A percentile compares a stretch with the other conserved stretches of the same genome.
These are phyloP conservation scores for Talaromyces borbonicus DNA, from an alignment of 495 filamentous ascomycete genomes.

Conservation along the genomic window DNA sequence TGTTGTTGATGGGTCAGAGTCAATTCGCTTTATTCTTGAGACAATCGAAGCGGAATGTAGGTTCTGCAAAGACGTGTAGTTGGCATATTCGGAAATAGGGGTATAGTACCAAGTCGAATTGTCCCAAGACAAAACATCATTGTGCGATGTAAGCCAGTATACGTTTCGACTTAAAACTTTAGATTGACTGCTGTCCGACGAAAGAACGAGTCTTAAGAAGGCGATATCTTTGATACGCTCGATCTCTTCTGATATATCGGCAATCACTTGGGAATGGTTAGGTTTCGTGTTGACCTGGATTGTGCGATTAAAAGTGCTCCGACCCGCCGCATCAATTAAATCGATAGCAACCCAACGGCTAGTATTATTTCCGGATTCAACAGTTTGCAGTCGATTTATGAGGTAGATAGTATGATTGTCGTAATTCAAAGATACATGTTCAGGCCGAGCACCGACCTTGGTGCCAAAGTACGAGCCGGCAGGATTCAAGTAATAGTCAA, in stretches of 20 bases:
- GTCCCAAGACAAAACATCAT: slow-evolving; percentile 45
- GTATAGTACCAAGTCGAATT: slow-evolving; percentile 50
- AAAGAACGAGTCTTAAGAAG: slow-evolving; percentile 42
- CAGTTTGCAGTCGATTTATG: slow-evolving; percentile 40
- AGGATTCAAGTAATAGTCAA: slow-evolving; percentile 53
- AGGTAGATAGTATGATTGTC: slow-evolving; percentile 32
- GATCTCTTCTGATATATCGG: slow-evolving; percentile 20
- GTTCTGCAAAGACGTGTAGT: slow-evolving; percentile 39
- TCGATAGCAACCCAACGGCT: slow-evolving; percentile 36
- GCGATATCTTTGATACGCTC: slow-evolving; percentile 31
- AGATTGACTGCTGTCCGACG: slow-evolving; percentile 14
- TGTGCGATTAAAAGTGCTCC: slow-evolving; percentile 19
- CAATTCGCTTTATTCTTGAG: slow-evolving; percentile 10
- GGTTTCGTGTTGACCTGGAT: slow-evolving; percentile 14
- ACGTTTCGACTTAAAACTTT: slow-evolving; percentile 45
- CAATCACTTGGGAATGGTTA: slow-evolving; percentile 19
- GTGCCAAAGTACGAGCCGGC: slow-evolving; percentile 51
- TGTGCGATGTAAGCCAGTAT: slow-evolving; percentile 46
- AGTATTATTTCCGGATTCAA: slow-evolving; percentile 22
- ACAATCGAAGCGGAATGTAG: slow-evolving; percentile 29
- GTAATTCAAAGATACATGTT: slow-evolving; percentile 50
- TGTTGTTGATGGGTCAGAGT: neutral
- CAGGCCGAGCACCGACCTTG: slow-evolving; percentile 40
- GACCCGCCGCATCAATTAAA: slow-evolving; percentile 38
- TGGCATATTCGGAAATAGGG: slow-evolving; percentile 41